Evolutionary conservation across 1,139 yeast genomes (phyloP).

Genomic region (Pichia sp.): DNA sequence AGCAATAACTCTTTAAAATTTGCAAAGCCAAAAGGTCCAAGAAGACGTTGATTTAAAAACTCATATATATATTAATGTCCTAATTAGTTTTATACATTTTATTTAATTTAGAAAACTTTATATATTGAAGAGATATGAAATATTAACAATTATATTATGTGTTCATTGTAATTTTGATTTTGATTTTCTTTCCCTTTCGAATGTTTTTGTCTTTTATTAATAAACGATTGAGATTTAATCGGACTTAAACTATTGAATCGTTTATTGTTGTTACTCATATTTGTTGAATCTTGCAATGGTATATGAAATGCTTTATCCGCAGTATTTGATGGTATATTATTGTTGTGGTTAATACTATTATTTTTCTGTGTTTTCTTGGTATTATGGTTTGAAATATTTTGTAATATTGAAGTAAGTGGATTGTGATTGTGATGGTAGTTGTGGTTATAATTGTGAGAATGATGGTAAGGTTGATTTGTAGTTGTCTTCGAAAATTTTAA

Average conservation of each 20-base stretch:
- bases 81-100: too few relatives aligned
- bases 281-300: constrained; percentile 17
- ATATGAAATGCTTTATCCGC: not conserved
- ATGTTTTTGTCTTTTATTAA: not conserved
- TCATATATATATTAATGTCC: not conserved
- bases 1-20: constrained; percentile 16
- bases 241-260: not conserved
- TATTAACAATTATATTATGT: too few relatives aligned
- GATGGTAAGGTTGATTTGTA: too few relatives aligned
- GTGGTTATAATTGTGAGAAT: too few relatives aligned
- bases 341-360: not conserved
- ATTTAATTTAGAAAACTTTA: too few relatives aligned
- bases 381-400: too few relatives aligned
- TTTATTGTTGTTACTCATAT: constrained; percentile 8
- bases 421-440: too few relatives aligned
- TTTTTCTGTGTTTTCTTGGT: too few relatives aligned
- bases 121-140: too few relatives aligned
- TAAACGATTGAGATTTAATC: not conserved
- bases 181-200: constrained; percentile 1
- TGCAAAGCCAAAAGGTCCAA: constrained; percentile 31
- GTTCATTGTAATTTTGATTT: not conserved
- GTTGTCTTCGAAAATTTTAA: not conserved
- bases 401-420: too few relatives aligned
- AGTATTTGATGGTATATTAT: not conserved
- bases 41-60: constrained; percentile 21